These are phyloP conservation scores for Fremontodendron californicum DNA, from an alignment of 345 rosid genomes.

Conservation along the genomic window DNA sequence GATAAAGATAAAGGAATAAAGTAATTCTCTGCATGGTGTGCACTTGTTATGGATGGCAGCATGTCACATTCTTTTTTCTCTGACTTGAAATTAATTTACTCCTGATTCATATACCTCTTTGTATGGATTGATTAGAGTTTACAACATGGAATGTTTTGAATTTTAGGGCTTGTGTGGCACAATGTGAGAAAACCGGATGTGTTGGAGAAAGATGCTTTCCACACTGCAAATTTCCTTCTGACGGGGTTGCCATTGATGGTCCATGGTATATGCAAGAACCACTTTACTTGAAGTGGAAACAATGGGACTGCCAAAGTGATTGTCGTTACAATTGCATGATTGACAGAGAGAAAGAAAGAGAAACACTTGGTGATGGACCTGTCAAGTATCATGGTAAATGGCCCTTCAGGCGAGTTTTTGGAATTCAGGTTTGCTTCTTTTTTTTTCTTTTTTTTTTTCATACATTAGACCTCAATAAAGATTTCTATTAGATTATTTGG, in stretches of 20 bases:
- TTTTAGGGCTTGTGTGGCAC: conserved; percentile 50
- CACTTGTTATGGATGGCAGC: not conserved
- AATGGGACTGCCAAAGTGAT: conserved; percentile 72
- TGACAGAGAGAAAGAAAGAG: conserved; percentile 56
- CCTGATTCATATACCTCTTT: not conserved
- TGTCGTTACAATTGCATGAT: conserved; percentile 76
- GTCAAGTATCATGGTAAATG: conserved; percentile 83
- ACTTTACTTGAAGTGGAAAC: conserved; percentile 58
- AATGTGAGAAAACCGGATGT: conserved; percentile 58
- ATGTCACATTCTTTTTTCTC: not conserved
- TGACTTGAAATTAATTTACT: not conserved
- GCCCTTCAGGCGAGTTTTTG: conserved; percentile 71
- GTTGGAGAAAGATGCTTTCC: conserved; percentile 59
- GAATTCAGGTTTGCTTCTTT: conserved; percentile 50
- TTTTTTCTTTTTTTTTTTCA: not conserved
- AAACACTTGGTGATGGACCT: conserved; percentile 40
- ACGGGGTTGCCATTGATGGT: conserved; percentile 31
- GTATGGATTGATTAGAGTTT: not conserved
- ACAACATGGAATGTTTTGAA: conserved; percentile 4
- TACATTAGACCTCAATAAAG: not conserved
- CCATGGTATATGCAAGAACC: conserved; percentile 77
- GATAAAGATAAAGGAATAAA: not conserved
- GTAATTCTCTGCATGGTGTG: not conserved
- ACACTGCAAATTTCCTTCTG: conserved; percentile 55
- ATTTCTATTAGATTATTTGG: not conserved